These are phyloP conservation scores for Tolypocladium tundrense DNA, from an alignment of 2,329 filamentous ascomycete genomes.

Conservation along the genomic window DNA sequence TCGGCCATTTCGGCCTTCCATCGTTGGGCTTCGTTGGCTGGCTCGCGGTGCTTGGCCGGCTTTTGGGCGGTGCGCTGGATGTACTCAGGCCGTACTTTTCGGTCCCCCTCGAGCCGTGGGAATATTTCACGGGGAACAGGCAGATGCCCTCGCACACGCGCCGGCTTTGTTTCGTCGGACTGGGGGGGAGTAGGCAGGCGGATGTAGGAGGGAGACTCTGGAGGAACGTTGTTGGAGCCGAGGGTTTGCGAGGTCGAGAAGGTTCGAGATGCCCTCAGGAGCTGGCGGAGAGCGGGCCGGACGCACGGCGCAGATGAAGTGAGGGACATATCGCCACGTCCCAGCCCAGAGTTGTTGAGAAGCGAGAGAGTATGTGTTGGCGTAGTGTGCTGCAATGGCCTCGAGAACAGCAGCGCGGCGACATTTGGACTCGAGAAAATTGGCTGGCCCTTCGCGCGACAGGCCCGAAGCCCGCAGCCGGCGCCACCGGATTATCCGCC, in stretches of 20 bases:
- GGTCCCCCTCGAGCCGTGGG: constrained; percentile 39
- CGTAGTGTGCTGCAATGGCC: background rate
- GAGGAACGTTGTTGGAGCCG: constrained; percentile 51
- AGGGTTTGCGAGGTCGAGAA: constrained; percentile 25
- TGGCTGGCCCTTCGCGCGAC: background rate
- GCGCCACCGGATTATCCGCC: background rate
- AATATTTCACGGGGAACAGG: constrained; percentile 80
- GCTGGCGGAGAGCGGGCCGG: constrained; percentile 15
- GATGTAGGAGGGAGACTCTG: constrained; percentile 83
- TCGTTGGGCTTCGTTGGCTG: constrained; percentile 27
- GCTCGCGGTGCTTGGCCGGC: constrained; percentile 31
- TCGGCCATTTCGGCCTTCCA: constrained; percentile 70
- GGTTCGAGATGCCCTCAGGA: constrained; percentile 14
- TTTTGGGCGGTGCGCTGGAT: constrained; percentile 47
- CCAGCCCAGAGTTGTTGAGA: background rate
- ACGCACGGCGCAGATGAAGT: constrained; percentile 12
- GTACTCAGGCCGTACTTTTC: constrained; percentile 54
- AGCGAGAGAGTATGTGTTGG: background rate
- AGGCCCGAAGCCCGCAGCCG: background rate
- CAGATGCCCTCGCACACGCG: constrained; percentile 62
- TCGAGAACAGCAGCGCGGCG: background rate
- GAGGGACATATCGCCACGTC: constrained; percentile 16
- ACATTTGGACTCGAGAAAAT: background rate
- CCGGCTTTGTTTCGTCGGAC: constrained; percentile 39
- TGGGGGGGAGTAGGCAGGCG: constrained; percentile 71